phyloP scores from a whole-genome alignment of 108 stramenopile species.

The Nitzschia sp. region DNA sequence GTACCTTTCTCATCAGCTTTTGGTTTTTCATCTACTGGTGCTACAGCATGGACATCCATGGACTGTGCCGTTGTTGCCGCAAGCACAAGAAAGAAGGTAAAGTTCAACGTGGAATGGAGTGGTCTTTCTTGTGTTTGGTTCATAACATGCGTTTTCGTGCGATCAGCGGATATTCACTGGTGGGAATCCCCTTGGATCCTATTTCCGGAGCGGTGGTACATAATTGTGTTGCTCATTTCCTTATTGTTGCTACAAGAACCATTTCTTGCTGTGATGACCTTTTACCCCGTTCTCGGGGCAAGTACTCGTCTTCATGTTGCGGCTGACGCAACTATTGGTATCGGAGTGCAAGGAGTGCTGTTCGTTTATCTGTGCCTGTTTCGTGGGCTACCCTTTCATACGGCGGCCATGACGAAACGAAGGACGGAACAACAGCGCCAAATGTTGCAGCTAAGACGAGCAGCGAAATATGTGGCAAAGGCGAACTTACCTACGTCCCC shows the following conservation, averaged over 20 bases:
- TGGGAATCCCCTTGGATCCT: conserved; percentile 79
- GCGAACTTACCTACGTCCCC: conserved; percentile 13
- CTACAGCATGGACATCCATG: conserved; percentile 52
- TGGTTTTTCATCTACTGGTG: conserved; percentile 63
- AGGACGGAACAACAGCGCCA: conserved; percentile 69
- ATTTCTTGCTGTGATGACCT: conserved; percentile 52
- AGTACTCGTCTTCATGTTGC: conserved; percentile 41
- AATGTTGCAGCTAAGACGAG: conserved; percentile 58
- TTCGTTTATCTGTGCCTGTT: conserved; percentile 76
- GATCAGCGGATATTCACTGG: conserved; percentile 41
- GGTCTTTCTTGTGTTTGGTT: background rate
- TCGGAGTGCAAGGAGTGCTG: conserved; percentile 72
- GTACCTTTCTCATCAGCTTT: conserved; percentile 48
- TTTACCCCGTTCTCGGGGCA: conserved; percentile 46
- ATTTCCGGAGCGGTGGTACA: conserved; percentile 79
- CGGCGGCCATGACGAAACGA: conserved; percentile 52
- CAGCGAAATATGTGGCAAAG: conserved; percentile 55
- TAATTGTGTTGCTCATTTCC: conserved; percentile 60
- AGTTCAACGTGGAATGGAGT: too few species aligned
- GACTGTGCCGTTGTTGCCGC: background rate
- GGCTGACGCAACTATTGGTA: conserved; percentile 65
- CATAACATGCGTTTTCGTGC: too few species aligned
- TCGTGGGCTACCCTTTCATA: conserved; percentile 80
- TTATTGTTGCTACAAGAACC: conserved; percentile 77
- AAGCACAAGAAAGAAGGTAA: background rate